phyloP scores from a whole-genome alignment of 108 stramenopile species.

The Skeletonema tropicum region DNA sequence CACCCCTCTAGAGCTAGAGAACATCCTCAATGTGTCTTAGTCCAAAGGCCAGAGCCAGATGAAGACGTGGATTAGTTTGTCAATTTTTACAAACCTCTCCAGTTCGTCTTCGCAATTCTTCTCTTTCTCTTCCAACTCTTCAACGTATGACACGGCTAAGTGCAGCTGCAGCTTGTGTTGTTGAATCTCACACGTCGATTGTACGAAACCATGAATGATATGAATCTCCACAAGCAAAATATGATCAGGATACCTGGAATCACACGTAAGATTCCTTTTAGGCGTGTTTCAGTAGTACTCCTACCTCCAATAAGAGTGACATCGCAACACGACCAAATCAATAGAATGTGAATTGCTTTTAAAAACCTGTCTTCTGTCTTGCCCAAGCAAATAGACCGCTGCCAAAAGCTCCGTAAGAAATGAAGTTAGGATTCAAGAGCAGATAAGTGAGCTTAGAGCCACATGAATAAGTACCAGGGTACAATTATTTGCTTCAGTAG shows the following conservation, averaged over 20 bases:
- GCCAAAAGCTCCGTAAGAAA: conserved; percentile 28
- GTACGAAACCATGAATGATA: conserved; percentile 49
- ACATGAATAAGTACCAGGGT: conserved; percentile 21
- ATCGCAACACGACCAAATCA: conserved; percentile 35
- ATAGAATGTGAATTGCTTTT: conserved; percentile 19
- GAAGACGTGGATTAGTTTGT: neutral
- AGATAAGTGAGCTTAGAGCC: conserved; percentile 3
- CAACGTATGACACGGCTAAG: conserved; percentile 22
- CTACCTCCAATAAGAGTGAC: conserved; percentile 32
- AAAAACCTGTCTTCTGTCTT: conserved; percentile 28
- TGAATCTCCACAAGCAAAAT: conserved; percentile 48
- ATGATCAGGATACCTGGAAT: conserved; percentile 33
- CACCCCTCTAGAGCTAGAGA: too few species aligned
- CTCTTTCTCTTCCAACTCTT: conserved; percentile 30
- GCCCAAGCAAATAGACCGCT: conserved; percentile 31
- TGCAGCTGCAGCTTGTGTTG: conserved; percentile 31
- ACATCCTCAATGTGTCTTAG: too few species aligned
- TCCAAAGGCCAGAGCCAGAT: too few species aligned
- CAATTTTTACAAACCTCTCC: neutral
- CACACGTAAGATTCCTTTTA: conserved; percentile 1
- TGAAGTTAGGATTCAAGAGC: conserved; percentile 28
- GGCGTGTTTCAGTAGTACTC: conserved; percentile 12
- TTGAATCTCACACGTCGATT: conserved; percentile 31
- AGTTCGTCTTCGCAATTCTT: conserved; percentile 16
- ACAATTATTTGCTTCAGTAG: conserved; percentile 39